A percentile compares a stretch with the other conserved stretches of the same genome.
Conservation (phyloP, 2,329 filamentous ascomycete species). For the Fusarium humuli region DNA sequence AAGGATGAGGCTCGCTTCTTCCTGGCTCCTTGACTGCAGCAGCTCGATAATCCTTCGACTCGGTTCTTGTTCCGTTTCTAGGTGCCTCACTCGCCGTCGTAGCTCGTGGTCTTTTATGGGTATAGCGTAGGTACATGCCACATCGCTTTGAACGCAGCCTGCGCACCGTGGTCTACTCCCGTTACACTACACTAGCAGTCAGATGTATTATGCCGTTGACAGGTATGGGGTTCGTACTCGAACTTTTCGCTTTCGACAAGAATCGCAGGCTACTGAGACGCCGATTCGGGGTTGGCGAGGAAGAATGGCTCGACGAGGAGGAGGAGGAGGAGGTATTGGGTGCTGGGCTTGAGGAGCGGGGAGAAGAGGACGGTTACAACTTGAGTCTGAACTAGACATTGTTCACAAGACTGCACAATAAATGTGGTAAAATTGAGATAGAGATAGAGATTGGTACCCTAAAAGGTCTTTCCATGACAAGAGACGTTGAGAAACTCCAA, state of each 20-base stretch:
- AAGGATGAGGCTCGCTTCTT: constrained; percentile 8
- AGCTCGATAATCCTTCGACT: constrained; percentile 3
- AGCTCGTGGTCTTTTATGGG: background rate
- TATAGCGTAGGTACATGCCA: background rate
- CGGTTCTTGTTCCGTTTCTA: background rate
- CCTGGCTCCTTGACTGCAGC: background rate
- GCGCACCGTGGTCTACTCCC: constrained; percentile 1
- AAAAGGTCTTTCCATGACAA: background rate
- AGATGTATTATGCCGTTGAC: background rate
- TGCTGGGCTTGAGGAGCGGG: background rate
- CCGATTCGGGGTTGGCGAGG: background rate
- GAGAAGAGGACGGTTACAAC: constrained; percentile 1
- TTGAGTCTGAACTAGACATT: background rate
- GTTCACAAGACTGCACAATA: background rate
- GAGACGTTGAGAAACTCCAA: background rate
- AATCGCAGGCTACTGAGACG: constrained; percentile 12
- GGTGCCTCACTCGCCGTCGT: background rate
- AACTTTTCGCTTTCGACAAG: constrained; percentile 9
- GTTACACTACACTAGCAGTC: background rate
- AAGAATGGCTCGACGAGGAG: background rate
- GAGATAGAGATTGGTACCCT: background rate
- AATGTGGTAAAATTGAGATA: fast-evolving
- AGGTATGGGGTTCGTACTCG: background rate
- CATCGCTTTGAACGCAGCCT: background rate
- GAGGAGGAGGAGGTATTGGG: background rate